Base-by-base conservation (phyloP, 768 basidiomycete genomes). In the Russula foetens region DNA sequence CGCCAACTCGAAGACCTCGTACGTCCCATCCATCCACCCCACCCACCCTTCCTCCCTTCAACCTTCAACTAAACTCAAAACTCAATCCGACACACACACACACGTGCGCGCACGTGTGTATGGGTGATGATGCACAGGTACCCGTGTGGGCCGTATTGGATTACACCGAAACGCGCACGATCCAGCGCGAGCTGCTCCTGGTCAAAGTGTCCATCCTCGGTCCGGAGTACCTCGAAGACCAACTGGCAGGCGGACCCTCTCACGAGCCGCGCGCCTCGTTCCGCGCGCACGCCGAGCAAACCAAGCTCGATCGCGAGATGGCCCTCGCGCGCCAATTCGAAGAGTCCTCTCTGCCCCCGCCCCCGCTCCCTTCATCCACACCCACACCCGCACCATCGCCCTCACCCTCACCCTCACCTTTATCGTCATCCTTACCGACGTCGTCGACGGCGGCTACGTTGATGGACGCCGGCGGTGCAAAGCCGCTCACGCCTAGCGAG, bases 131-230 rank as follows among this genome's bases (percentile, higher is more conserved):
- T 39, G 19, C 45, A 7, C 53, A 97, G 96, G 95, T 99, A 28
- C 97, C 96, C 52, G 97, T 99, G 4, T 99, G 97, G 97, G 97
- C 96, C 29, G 97, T 99, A 33, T 79, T 99, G 62, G 95, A 99
- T 75, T 99, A 98, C 73, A 98, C 96, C 21, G 82, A 95, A 63
- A 98, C 94, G 24, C 84, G 81, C 58, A 85, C 87, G 29, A 96
- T 99, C 71, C 82, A 88, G 65, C 90, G 97, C 67, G 97, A 99
- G 74, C 81, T 98, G 15, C 81, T 98, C 33, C 87, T 99, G 65
- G 91, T 88, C 70, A 99, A 99, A 71, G 85, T 99, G 3, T 98
- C 97, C 60, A 96, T 95, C 69, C 86, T 99, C 38, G 97, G 97
- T 2, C 92, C 95, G 11, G 96, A 99, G 71, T 99, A 96, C 73